A percentile compares a stretch with the other conserved stretches of the same genome.
These are phyloP conservation scores for Penicillium steckii DNA, from an alignment of 495 filamentous ascomycete species.

Conservation along the genomic window DNA sequence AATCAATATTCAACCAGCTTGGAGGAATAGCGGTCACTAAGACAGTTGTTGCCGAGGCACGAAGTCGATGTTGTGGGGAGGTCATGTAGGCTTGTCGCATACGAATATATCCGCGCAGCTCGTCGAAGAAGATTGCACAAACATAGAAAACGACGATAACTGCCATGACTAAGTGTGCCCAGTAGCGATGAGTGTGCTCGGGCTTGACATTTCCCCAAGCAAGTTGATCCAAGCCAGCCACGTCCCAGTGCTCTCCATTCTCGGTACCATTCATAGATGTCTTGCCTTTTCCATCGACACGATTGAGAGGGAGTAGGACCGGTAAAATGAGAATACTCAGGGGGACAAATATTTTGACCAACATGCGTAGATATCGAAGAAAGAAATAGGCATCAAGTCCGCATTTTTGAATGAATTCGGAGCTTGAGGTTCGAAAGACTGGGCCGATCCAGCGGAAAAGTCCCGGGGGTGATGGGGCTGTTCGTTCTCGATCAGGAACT, in stretches of 20 bases:
- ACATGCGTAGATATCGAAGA: conserved; percentile 88
- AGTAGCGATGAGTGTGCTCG: conserved; percentile 69
- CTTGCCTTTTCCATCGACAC: conserved; percentile 64
- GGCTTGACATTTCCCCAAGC: conserved; percentile 91
- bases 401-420: conserved; percentile 92
- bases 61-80: conserved; percentile 89
- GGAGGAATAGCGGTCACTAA: conserved; percentile 85
- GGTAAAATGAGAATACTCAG: conserved; percentile 78
- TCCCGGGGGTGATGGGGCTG: conserved; percentile 65
- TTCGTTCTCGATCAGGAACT: conserved; percentile 83
- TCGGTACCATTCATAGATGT: conserved; percentile 44
- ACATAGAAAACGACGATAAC: conserved; percentile 78
- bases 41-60: conserved; percentile 95
- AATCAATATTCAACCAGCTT: conserved; percentile 82
- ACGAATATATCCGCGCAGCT: conserved; percentile 88
- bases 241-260: conserved; percentile 38
- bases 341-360: conserved; percentile 88
- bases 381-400: conserved; percentile 98
- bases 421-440: conserved; percentile 73
- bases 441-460: conserved; percentile 67
- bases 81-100: conserved; percentile 92
- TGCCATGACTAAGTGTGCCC: conserved; percentile 85
- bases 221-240: conserved; percentile 73
- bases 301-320: conserved; percentile 83
- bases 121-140: conserved; percentile 83